Evolutionary conservation across 768 basidiomycete genomes (phyloP).

Genomic region (Boletus fagicola): DNA sequence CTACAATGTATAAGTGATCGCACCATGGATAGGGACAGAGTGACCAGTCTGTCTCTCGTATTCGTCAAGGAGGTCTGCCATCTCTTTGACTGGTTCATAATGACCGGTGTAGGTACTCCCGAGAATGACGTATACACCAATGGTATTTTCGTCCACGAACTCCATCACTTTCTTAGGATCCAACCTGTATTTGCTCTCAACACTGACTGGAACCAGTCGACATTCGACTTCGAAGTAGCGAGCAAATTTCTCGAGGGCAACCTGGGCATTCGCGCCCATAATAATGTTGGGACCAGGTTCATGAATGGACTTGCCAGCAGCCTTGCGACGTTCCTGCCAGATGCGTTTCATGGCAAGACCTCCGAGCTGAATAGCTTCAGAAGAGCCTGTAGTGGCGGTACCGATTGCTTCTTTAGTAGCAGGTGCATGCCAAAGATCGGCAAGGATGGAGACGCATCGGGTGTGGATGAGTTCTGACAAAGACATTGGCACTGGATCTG

Average conservation of each 20-base stretch:
- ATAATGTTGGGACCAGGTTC: slow-evolving; percentile 65
- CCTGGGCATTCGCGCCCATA: slow-evolving; percentile 69
- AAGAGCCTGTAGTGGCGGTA: slow-evolving; percentile 69
- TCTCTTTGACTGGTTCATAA: slow-evolving; percentile 81
- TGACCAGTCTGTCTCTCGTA: slow-evolving; percentile 49
- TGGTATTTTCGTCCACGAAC: slow-evolving; percentile 68
- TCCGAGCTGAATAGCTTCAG: slow-evolving; percentile 71
- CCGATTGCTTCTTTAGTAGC: slow-evolving; percentile 54
- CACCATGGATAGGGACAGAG: slow-evolving; percentile 43
- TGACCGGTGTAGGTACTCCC: slow-evolving; percentile 58
- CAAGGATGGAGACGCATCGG: slow-evolving; percentile 53
- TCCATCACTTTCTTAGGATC: slow-evolving; percentile 65
- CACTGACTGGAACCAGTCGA: slow-evolving; percentile 60
- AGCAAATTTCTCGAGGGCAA: slow-evolving; percentile 70
- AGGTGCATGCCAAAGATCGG: slow-evolving; percentile 68
- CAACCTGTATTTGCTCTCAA: slow-evolving; percentile 75
- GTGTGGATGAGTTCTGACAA: slow-evolving; percentile 42
- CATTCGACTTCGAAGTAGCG: slow-evolving; percentile 66
- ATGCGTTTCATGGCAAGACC: slow-evolving; percentile 69
- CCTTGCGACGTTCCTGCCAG: slow-evolving; percentile 69
- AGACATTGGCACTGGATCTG: background rate
- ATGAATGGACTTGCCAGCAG: slow-evolving; percentile 61
- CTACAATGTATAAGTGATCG: slow-evolving; percentile 26
- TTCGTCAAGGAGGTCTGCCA: slow-evolving; percentile 68
- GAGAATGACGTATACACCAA: slow-evolving; percentile 63